Base-by-base conservation (phyloP, 805 yeast genomes). In the Lachancea kluyveri region DNA sequence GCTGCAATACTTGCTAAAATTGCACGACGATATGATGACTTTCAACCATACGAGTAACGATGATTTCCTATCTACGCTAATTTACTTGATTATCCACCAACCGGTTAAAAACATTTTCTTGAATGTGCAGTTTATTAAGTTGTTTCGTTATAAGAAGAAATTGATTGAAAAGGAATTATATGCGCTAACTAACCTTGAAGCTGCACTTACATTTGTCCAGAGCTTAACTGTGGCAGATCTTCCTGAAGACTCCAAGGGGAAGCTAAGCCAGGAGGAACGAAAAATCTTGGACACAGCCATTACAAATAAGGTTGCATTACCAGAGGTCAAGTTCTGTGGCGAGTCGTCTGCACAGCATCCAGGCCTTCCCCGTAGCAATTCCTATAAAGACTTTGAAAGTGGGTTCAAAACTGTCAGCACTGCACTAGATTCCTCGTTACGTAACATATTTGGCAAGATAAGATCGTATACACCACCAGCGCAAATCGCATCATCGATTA, bases 111-210 rank as follows among this genome's bases (percentile, higher is more conserved):
- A 48, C 26, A 34, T 55, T 4, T 54, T 49, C 26, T 34, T 57
- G 20, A 53, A 48, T 23, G 33, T 43, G 10, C 50, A 55, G 32
- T 57, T 52, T 31, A 49, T 54, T 17, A 53, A 50, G 30, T 26
- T 57, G 12, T 57, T 57, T 26, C 49, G 62, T 26, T 50, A 50
- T 33, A 54, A 50, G 30, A 52, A 51, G 25, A 50, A 50, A 26
- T 35, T 57, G n/a, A 48, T 51, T 5, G 53, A 54, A 35, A 51
- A 50, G 27, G 62, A 55, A 33, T 35, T 53, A 12, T 57, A 45
- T 39, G 57, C 53, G 8, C 32, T 55, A 10, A 57, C 62, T 8
- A 57, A 57, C 37, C 34, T 55, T 7, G 60, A 55, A 22, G 62
- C 60, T 2, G 57, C 60, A 2, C 36, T 57, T 9, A 45, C 45